Percentiles rank a stretch among this genome's conserved stretches.
phyloP scores from a whole-genome alignment of 768 basidiomycete species.

The Pleurotus djamor region DNA sequence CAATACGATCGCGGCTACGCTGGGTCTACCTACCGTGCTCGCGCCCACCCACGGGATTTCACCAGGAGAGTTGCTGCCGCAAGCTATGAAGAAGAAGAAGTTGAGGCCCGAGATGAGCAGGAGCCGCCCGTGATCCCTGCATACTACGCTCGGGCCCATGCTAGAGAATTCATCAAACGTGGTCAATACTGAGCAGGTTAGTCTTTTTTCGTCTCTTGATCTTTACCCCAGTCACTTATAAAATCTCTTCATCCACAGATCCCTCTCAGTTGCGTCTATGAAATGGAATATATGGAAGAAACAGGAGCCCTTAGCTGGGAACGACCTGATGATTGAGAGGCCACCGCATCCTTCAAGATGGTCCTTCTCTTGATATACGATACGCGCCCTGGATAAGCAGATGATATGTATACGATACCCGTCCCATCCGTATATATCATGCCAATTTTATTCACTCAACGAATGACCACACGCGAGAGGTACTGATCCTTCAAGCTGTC shows the following conservation, averaged over 20 bases:
- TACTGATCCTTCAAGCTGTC: too few species aligned
- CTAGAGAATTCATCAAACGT: slow-evolving; percentile 1
- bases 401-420: slow-evolving; percentile 5
- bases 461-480: too few species aligned
- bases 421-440: background rate
- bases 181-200: slow-evolving; percentile 1
- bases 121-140: background rate
- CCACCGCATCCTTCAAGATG: background rate
- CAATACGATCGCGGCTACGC: slow-evolving; percentile 7
- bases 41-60: slow-evolving; percentile 5
- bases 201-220: background rate
- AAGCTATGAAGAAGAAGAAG: background rate
- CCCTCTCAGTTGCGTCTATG: background rate
- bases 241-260: too few species aligned
- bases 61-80: background rate
- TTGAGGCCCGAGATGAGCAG: background rate
- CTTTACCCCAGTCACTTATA: background rate
- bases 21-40: slow-evolving; percentile 4
- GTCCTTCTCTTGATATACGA: background rate
- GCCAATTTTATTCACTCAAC: too few species aligned
- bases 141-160: slow-evolving; percentile 1
- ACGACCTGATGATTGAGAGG: slow-evolving; percentile 3
- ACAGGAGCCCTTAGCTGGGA: background rate
- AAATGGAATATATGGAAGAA: background rate
- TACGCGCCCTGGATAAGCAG: background rate